phyloP scores from a whole-genome alignment of 2,329 filamentous ascomycete genomes.

The Diaporthe sp. region DNA sequence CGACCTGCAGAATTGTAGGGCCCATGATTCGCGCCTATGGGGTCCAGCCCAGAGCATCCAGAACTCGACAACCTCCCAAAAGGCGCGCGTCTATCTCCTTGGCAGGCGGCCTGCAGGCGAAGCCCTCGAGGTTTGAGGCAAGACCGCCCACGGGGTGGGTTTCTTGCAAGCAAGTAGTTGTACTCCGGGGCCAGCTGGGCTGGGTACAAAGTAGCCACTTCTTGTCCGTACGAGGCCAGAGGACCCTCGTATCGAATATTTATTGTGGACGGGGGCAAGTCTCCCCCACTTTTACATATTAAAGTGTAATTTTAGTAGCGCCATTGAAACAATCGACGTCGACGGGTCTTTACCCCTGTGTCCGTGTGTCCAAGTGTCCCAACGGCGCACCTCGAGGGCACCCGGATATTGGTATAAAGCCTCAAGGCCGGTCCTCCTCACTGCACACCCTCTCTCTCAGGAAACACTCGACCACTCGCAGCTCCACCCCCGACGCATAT shows the following conservation, averaged over 20 bases:
- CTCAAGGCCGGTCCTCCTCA: conserved; percentile 3
- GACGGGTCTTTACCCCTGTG: conserved; percentile 26
- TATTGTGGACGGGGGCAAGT: conserved; percentile 17
- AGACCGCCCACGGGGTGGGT: background rate
- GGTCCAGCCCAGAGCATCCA: conserved; percentile 6
- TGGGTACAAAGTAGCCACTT: conserved; percentile 1
- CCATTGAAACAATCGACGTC: conserved; percentile 17
- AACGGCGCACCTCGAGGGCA: background rate
- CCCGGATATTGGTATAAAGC: conserved; percentile 1
- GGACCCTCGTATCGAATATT: conserved; percentile 28
- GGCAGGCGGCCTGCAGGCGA: conserved; percentile 10
- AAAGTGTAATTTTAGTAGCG: conserved; percentile 26
- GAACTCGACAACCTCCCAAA: conserved; percentile 14
- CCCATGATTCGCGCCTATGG: conserved; percentile 21
- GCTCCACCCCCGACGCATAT: conserved; percentile 29
- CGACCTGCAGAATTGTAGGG: background rate
- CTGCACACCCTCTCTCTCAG: conserved; percentile 1
- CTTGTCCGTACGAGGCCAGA: conserved; percentile 8
- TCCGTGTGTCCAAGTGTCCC: conserved; percentile 3
- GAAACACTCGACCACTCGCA: conserved; percentile 21
- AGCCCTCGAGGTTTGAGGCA: conserved; percentile 19
- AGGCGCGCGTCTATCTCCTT: conserved; percentile 30
- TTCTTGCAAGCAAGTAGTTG: conserved; percentile 14
- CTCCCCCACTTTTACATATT: conserved; percentile 23
- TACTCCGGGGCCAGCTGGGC: conserved; percentile 26